Percentiles rank a stretch among this genome's conserved stretches.
phyloP scores from a whole-genome alignment of 2,329 filamentous ascomycete species.

The Pestalotiopsis sp. region DNA sequence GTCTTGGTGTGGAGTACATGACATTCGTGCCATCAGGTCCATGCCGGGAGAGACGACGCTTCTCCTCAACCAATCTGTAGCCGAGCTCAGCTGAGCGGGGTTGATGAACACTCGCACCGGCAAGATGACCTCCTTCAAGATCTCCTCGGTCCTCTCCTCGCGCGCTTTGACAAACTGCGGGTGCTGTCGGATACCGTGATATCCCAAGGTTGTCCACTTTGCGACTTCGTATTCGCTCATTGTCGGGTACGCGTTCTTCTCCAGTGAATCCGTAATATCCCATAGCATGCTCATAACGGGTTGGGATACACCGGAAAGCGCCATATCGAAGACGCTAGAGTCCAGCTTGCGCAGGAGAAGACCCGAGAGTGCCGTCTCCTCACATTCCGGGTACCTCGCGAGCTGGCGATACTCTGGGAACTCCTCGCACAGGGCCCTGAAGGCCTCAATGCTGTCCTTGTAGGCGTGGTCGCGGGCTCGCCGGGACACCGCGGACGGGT shows the following conservation, averaged over 20 bases:
- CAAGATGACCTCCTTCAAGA: not conserved
- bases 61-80: not conserved
- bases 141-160: not conserved
- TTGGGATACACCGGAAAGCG: not conserved
- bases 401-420: not conserved
- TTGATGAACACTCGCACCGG: not conserved
- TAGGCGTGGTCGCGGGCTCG: not conserved
- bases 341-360: not conserved
- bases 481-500: not conserved
- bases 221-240: not conserved
- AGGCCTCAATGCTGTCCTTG: not conserved
- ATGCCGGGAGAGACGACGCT: not conserved
- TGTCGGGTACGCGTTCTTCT: not conserved
- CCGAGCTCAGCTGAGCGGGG: not conserved
- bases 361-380: not conserved
- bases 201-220: not conserved
- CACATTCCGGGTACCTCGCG: not conserved
- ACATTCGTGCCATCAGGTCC: not conserved
- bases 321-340: not conserved
- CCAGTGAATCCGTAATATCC: not conserved
- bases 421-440: not conserved
- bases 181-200: not conserved
- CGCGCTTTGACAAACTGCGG: not conserved
- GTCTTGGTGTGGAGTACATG: not conserved
- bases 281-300: not conserved